Base-by-base conservation (phyloP, 164 flowering plant species). In the Nymphaea thermarum region DNA sequence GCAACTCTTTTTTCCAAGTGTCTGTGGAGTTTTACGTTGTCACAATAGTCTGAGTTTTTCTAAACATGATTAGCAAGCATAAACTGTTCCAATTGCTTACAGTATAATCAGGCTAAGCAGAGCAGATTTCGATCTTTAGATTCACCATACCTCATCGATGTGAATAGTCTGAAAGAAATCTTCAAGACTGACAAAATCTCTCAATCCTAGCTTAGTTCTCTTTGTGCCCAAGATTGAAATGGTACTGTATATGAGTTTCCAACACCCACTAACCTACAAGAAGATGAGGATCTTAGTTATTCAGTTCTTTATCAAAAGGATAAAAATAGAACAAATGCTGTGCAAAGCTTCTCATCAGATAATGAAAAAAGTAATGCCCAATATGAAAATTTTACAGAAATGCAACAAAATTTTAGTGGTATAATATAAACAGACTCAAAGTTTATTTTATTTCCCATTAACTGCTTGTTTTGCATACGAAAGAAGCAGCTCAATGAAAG, bases 201-300 rank as follows among this genome's bases (percentile, higher is more conserved):
- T 74, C 78, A 94, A 75, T 72, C 98, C 98, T 4, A 94, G 86
- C 82, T 94, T 94, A 3, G 98, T 94, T 77, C 98, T 87, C 73
- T 88, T 94, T 2, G 86, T 75, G n/a, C 98, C 98, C 71, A 94
- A 76, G 12, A 94, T 85, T 2, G 91, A 83, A 45, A 91, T 84
- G 43, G 97, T 87, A 65, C 95, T 88, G 77, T 89, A 94, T 7
- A 94, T 70, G 69, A 94, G 95, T 80, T 81, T 94, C 98, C 97
- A 94, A 57, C 80, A 71, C 72, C 98, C 98, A 76, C 71, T 75
- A 44, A 87, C 87, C 98, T 93, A 62, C 11, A 62, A 62, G 3
- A 41, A 41, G 60, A 55, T 55, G 60, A 10, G 60, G 60, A 8
- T 55, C 60, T 10, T 55, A 55, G 10, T 8, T 10, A 55, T 10